Base-by-base conservation (phyloP, 1,284 basidiomycete species). In the Bjerkandera adusta region DNA sequence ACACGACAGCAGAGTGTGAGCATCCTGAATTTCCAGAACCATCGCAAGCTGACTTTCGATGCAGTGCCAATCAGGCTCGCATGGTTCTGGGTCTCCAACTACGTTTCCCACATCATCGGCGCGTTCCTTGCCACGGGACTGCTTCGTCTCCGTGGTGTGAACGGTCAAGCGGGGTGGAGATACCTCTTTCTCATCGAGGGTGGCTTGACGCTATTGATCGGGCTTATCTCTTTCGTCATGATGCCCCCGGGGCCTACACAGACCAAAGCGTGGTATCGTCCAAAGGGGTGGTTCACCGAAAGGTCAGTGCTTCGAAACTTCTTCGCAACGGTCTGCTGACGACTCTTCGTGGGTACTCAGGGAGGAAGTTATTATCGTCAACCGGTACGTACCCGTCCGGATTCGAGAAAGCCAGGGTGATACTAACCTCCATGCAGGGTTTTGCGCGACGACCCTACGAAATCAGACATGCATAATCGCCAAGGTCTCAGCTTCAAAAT, bases 401-500 rank as follows among this genome's bases (percentile, higher is more conserved):
- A n/a, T n/a, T n/a, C n/a, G n/a, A n/a, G n/a, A n/a, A n/a, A n/a
- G n/a, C n/a, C n/a, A n/a, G n/a, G n/a, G n/a, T n/a, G n/a, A n/a
- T n/a, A n/a, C n/a, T n/a, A 33, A 39, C 22, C 10, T 35, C 76
- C 81, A 4, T 72, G 70, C 47, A 70, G 81, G 12, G 70, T 88
- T n/a, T 68, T 89, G 4, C 72, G 86, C 3, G 86, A 88, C 57
- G 85, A 89, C 52, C 85, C 81, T 1, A 69, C 75, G 11, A 85
- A 89, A 70, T 77, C 78, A 6, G 78, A 81, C 53, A 90, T 90
- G 87, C 85, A 90, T 66, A 91, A 91, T 53, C 78, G 88, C 20
- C 76, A 90, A 62, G 81, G 81, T 1, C 60, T 89, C 15, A 70
- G 72, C 0, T 27, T 74, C 8, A 72, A 68, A 54, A 74, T 76